phyloP scores from a whole-genome alignment of 352 stramenopile species.

The Sclerospora graminicola region DNA sequence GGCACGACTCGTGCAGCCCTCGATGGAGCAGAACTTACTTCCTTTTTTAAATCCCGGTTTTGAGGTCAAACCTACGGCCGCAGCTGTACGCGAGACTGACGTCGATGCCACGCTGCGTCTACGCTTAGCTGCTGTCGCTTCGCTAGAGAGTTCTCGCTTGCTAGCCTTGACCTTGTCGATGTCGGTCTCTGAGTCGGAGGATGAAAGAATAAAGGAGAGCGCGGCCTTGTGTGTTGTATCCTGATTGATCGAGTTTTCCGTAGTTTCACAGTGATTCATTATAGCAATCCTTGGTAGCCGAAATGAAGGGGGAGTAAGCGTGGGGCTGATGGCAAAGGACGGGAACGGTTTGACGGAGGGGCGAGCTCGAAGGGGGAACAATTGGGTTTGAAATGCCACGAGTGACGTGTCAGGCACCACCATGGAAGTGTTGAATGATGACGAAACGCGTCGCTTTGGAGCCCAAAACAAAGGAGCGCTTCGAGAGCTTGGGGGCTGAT shows the following conservation, averaged over 20 bases:
- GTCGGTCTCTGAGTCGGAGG: slow-evolving; percentile 17
- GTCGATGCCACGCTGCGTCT: slow-evolving; percentile 6
- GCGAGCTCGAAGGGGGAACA: slow-evolving; percentile 2
- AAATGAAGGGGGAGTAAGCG: slow-evolving; percentile 2
- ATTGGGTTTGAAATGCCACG: slow-evolving; percentile 9
- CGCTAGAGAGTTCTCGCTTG: slow-evolving; percentile 12
- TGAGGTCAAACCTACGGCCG: not conserved
- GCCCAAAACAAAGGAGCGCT: not conserved
- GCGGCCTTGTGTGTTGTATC: slow-evolving; percentile 15
- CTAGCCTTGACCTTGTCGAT: slow-evolving; percentile 5
- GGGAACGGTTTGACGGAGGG: slow-evolving; percentile 6
- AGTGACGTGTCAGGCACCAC: slow-evolving; percentile 14
- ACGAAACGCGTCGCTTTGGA: not conserved
- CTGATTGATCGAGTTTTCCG: slow-evolving; percentile 11
- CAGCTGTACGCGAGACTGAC: not conserved
- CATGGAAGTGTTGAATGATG: slow-evolving; percentile 8
- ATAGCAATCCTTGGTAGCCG: slow-evolving; percentile 11
- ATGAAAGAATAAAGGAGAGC: slow-evolving; percentile 28
- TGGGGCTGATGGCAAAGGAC: slow-evolving; percentile 2
- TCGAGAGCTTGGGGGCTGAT: slow-evolving; percentile 6
- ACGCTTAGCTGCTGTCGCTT: slow-evolving; percentile 11
- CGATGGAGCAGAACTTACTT: slow-evolving; percentile 46
- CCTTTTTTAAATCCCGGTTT: slow-evolving; percentile 24
- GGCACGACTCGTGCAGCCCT: slow-evolving; percentile 32
- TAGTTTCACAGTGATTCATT: slow-evolving; percentile 11